Evolutionary conservation across 2,329 filamentous ascomycete genomes (phyloP).

Genomic region (Hymenoscyphus fraxineus): DNA sequence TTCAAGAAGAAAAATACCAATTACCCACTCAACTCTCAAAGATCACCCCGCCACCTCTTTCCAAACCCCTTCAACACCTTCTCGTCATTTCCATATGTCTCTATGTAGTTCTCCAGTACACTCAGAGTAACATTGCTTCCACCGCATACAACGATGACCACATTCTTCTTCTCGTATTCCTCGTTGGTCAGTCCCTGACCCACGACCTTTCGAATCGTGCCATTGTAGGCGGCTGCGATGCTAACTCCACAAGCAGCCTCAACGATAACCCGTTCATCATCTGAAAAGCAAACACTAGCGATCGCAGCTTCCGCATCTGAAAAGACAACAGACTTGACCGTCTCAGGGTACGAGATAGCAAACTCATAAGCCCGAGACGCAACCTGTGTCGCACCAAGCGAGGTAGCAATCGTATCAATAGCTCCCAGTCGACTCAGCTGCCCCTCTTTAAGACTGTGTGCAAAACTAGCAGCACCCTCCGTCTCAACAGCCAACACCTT

Average conservation of each 20-base stretch:
- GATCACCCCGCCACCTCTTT: conserved; percentile 5
- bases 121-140: conserved; percentile 64
- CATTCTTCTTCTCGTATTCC: conserved; percentile 62
- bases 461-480: conserved; percentile 65
- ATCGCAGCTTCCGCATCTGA: conserved; percentile 75
- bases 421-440: conserved; percentile 59
- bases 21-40: not conserved
- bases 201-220: conserved; percentile 57
- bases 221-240: conserved; percentile 64
- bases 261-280: conserved; percentile 77
- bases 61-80: conserved; percentile 10
- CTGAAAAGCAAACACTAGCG: conserved; percentile 71
- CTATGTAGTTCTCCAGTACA: conserved; percentile 54
- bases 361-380: conserved; percentile 65
- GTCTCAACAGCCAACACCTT: conserved; percentile 74
- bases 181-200: conserved; percentile 49
- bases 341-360: conserved; percentile 34
- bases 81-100: conserved; percentile 18
- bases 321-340: conserved; percentile 39
- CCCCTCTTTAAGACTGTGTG: conserved; percentile 54
- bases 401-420: conserved; percentile 73
- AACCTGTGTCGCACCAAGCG: conserved; percentile 67
- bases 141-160: conserved; percentile 84
- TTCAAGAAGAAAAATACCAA: not conserved
- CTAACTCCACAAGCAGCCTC: conserved; percentile 84